Evolutionary conservation across 768 basidiomycete genomes (phyloP), one percentile per base, ranked within the genome.

Genomic region (Podaxis sp.): DNA sequence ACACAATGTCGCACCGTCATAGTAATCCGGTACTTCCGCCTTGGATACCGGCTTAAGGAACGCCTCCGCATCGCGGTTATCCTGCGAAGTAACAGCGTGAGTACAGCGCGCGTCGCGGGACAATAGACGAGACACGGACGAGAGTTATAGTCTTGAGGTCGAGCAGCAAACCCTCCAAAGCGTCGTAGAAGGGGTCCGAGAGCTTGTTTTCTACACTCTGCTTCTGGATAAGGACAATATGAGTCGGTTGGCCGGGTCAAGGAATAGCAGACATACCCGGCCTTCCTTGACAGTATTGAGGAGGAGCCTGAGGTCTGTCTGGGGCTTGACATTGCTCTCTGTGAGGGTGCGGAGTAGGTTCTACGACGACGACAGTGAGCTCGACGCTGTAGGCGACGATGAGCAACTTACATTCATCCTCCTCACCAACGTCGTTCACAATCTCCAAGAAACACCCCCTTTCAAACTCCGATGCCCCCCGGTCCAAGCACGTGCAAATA

Each of bases 1-100:
- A 61, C 33, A 33, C 4, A 46, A 52, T 48, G 12, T 78, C 89
- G 63, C 65, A 94, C 96, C 85, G 52, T 95, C 91, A 76, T 94
- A 89, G 71, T 99, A 99, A 76, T 98, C 95, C 46, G 94, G 93
- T 12, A 89, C 91, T 68, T 99, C 95, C 44, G 88, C 77, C 78
- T 85, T 95, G 6, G 91, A 86, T 2, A 99, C 96, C 2, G 95
- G 95, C 72, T 92, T 95, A 57, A 96, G 83, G 74, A 99, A 99
- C 8, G 95, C 89, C 69, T 93, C 90, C 8, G 96, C 90, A 75
- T 96, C 93, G 71, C 87, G 94, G 80, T 92, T 94, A 75, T 90
- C 87, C 87, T 90, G 65, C 59, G 64, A 61, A 39, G 39, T 57
- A 54, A 52, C 53, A 66, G 66, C 67, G 65, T 67, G 71, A 68